A percentile compares a stretch with the other conserved stretches of the same genome.
Conservation (phyloP, 2,329 filamentous ascomycete genomes). For the Arthrobotrys entomopaga region DNA sequence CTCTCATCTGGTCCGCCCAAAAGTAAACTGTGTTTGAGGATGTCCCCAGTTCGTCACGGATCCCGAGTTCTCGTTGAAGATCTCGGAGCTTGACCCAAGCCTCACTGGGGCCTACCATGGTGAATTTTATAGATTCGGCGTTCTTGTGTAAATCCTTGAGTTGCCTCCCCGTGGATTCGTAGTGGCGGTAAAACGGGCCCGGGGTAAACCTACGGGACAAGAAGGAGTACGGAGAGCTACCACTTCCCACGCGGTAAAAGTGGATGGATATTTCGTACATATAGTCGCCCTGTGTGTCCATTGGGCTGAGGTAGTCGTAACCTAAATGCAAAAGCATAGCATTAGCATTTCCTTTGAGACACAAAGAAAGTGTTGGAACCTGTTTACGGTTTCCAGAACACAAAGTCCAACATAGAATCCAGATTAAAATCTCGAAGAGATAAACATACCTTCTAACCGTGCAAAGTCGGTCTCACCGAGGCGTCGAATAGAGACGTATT, state of each 20-base stretch:
- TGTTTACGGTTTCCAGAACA: not conserved
- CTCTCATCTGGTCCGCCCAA: conserved; percentile 14
- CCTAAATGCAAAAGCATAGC: not conserved
- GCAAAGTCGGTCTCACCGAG: conserved; percentile 19
- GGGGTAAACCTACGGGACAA: conserved; percentile 21
- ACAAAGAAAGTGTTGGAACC: not conserved
- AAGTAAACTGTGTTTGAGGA: conserved; percentile 22
- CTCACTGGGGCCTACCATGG: conserved; percentile 15
- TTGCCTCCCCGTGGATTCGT: conserved; percentile 4
- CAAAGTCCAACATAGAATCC: too few species aligned
- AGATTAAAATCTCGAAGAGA: not conserved
- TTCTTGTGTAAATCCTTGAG: conserved; percentile 40
- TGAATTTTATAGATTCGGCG: conserved; percentile 37
- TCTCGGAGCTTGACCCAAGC: conserved; percentile 21
- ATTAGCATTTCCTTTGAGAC: not conserved
- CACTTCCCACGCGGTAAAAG: conserved; percentile 7
- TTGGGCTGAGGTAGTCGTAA: conserved; percentile 18
- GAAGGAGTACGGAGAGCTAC: not conserved
- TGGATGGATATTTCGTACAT: conserved; percentile 43
- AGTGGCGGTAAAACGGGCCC: conserved; percentile 13
- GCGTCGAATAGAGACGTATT: conserved; percentile 21
- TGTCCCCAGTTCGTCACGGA: conserved; percentile 22
- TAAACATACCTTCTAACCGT: conserved; percentile 9
- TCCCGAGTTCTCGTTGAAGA: conserved; percentile 24
- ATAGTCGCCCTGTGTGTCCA: conserved; percentile 12